phyloP scores from a whole-genome alignment of 2,329 filamentous ascomycete species.

The Byssothecium circinans region DNA sequence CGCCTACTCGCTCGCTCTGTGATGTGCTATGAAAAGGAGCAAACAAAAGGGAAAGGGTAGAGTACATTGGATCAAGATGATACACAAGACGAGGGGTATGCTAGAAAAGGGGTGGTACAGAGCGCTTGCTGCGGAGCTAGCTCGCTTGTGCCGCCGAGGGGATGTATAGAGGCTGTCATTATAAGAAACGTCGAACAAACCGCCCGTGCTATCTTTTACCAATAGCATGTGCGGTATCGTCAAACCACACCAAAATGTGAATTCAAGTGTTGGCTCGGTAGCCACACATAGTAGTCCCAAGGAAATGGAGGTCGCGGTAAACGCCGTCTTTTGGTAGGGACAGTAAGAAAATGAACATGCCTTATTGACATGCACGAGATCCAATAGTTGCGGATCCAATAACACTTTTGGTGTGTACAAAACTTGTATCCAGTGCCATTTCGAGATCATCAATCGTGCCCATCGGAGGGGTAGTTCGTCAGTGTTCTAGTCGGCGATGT shows the following conservation, averaged over 20 bases:
- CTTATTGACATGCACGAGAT: neutral
- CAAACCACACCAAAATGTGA: neutral
- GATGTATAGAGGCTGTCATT: constrained; percentile 2
- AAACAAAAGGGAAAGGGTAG: constrained; percentile 18
- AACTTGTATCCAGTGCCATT: constrained; percentile 17
- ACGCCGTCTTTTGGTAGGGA: constrained; percentile 29
- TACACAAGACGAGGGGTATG: constrained; percentile 15
- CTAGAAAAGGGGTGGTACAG: constrained; percentile 21
- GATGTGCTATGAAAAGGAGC: constrained; percentile 1
- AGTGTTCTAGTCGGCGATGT: constrained; percentile 10
- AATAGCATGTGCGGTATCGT: neutral
- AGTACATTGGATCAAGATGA: constrained; percentile 11
- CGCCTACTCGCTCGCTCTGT: neutral
- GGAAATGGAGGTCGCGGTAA: constrained; percentile 3
- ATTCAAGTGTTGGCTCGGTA: neutral
- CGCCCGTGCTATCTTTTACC: constrained; percentile 8
- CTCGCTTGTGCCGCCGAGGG: constrained; percentile 20
- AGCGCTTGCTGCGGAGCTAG: constrained; percentile 26
- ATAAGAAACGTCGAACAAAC: constrained; percentile 1
- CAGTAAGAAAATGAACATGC: constrained; percentile 7
- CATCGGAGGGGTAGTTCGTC: neutral
- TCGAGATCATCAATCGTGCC: constrained; percentile 27
- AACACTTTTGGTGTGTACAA: constrained; percentile 9
- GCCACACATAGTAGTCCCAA: neutral
- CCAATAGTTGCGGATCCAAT: constrained; percentile 1